phyloP scores from a whole-genome alignment of 1,139 yeast genomes.

The Candida neerlandica region DNA sequence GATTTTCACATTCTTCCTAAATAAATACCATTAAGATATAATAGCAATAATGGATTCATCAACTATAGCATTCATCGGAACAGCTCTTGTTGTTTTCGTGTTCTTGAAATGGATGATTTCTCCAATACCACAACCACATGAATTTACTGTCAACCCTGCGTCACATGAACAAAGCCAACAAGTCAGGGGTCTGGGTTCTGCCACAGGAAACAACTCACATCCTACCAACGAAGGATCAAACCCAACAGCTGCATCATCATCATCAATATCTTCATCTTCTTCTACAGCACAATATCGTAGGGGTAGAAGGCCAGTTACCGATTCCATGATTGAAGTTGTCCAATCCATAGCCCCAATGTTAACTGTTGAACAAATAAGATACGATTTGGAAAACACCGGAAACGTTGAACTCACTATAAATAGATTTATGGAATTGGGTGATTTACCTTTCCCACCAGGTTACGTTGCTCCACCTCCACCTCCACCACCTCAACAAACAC shows the following conservation, averaged over 20 bases:
- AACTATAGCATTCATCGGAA: slow-evolving; percentile 51
- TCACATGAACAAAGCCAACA: neutral
- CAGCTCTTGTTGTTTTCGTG: slow-evolving; percentile 54
- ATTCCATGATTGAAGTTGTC: slow-evolving; percentile 83
- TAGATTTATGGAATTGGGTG: slow-evolving; percentile 62
- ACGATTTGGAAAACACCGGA: slow-evolving; percentile 68
- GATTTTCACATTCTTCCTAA: neutral
- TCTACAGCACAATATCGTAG: slow-evolving; percentile 15
- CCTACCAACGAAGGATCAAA: slow-evolving; percentile 10
- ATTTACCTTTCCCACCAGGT: slow-evolving; percentile 69
- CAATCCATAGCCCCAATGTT: slow-evolving; percentile 79
- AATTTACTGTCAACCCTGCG: slow-evolving; percentile 18
- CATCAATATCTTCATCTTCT: slow-evolving; percentile 6
- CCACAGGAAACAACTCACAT: slow-evolving; percentile 10
- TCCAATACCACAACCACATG: slow-evolving; percentile 49
- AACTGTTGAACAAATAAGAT: slow-evolving; percentile 67
- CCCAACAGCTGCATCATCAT: neutral
- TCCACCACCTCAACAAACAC: slow-evolving; percentile 9
- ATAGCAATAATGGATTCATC: slow-evolving; percentile 52
- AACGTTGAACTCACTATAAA: slow-evolving; percentile 82
- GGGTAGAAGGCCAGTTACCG: slow-evolving; percentile 62
- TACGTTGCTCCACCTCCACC: slow-evolving; percentile 23
- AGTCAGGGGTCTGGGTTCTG: slow-evolving; percentile 1
- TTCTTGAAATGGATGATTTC: slow-evolving; percentile 64
- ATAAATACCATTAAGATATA: neutral